phyloP scores from a whole-genome alignment of 2,329 filamentous ascomycete species.

The Sarocladium kiliense region DNA sequence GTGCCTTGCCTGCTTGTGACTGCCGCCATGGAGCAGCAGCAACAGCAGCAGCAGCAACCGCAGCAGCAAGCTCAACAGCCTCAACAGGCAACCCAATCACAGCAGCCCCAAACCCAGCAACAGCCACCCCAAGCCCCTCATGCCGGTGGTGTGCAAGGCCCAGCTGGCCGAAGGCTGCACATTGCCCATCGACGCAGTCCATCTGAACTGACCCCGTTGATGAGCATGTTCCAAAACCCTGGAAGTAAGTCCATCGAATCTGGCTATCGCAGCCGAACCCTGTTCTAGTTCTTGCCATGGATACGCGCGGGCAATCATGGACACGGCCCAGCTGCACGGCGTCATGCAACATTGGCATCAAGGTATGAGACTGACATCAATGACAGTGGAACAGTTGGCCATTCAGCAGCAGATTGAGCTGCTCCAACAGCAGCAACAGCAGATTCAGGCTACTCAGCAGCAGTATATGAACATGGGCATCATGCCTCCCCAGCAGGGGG shows the following conservation, averaged over 20 bases:
- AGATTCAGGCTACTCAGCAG: slow-evolving; percentile 93
- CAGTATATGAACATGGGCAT: slow-evolving; percentile 98
- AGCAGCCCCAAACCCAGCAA: slow-evolving; percentile 38
- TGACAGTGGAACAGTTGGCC: slow-evolving; percentile 87
- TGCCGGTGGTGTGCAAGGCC: slow-evolving; percentile 60
- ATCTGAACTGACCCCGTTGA: slow-evolving; percentile 92
- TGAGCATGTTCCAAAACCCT: slow-evolving; percentile 78
- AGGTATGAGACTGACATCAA: slow-evolving; percentile 9
- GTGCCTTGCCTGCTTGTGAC: slow-evolving; percentile 43
- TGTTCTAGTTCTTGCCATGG: background rate
- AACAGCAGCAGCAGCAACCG: slow-evolving; percentile 47
- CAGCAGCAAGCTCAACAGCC: slow-evolving; percentile 46
- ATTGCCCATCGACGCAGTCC: slow-evolving; percentile 96
- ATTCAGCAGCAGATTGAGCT: slow-evolving; percentile 98
- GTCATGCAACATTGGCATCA: background rate
- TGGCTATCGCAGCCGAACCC: background rate
- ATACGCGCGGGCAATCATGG: too few relatives aligned
- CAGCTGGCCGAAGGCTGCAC: slow-evolving; percentile 83
- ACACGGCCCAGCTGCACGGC: background rate
- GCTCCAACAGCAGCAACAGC: slow-evolving; percentile 95
- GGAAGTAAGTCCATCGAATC: slow-evolving; percentile 51
- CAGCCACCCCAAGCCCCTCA: slow-evolving; percentile 41
- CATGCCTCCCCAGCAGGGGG: slow-evolving; percentile 74
- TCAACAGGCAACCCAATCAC: slow-evolving; percentile 36
- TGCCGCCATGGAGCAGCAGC: slow-evolving; percentile 54